phyloP scores from a whole-genome alignment of 2,329 filamentous ascomycete genomes.

The Lasiodiplodia sp. region DNA sequence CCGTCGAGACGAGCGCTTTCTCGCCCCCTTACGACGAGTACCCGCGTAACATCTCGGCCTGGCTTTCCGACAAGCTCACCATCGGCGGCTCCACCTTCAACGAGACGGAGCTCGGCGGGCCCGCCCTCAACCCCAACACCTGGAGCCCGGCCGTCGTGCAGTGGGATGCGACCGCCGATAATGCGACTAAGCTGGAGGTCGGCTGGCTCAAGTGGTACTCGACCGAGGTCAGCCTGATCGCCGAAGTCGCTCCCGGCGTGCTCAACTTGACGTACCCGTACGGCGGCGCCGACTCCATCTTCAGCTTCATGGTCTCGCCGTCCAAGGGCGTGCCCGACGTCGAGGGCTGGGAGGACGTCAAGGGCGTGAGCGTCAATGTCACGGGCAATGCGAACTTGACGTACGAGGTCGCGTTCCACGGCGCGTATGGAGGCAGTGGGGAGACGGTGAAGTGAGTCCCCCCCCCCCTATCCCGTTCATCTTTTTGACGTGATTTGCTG shows the following conservation, averaged over 20 bases:
- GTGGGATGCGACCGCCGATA: conserved; percentile 54
- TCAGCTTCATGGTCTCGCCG: conserved; percentile 58
- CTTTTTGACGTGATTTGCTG: not conserved
- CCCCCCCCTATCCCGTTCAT: too few species aligned
- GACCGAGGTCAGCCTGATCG: conserved; percentile 51
- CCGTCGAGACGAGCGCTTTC: conserved; percentile 60
- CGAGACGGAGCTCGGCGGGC: conserved; percentile 64
- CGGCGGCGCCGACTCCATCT: conserved; percentile 58
- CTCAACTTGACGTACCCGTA: conserved; percentile 63
- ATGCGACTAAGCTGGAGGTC: conserved; percentile 42
- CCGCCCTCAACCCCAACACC: conserved; percentile 57
- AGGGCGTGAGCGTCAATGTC: conserved; percentile 56
- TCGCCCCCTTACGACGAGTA: conserved; percentile 66
- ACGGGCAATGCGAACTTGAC: conserved; percentile 53
- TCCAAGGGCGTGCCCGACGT: conserved; percentile 58
- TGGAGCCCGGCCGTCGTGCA: conserved; percentile 69
- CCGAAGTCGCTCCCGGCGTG: conserved; percentile 47
- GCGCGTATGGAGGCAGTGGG: conserved; percentile 49
- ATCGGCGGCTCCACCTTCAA: conserved; percentile 68
- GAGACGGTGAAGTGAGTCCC: conserved; percentile 48
- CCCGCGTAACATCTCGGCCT: conserved; percentile 66
- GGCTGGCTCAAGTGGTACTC: conserved; percentile 46
- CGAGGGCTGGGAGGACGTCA: conserved; percentile 55
- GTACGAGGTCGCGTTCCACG: conserved; percentile 54
- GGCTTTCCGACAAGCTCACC: conserved; percentile 63